Percentiles rank a stretch among this genome's conserved stretches.
These are phyloP conservation scores for Colletotrichum somersetense DNA, from an alignment of 2,329 filamentous ascomycete genomes.

Conservation along the genomic window DNA sequence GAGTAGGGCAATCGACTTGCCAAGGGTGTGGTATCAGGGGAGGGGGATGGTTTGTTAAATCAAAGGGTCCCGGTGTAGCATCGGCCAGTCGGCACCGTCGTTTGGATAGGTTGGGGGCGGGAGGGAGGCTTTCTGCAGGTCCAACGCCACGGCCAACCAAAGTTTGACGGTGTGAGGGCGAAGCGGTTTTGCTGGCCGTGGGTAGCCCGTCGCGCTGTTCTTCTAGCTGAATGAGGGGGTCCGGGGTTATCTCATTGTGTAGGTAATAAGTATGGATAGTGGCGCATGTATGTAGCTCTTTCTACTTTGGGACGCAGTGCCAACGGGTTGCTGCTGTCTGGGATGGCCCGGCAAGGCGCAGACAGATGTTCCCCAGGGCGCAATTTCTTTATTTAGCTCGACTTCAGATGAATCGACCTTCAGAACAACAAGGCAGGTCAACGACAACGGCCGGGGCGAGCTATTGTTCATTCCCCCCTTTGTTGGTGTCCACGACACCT, in stretches of 20 bases:
- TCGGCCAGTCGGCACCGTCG: constrained; percentile 30
- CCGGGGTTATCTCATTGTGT: not conserved
- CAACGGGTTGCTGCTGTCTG: constrained; percentile 33
- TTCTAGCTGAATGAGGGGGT: constrained; percentile 11
- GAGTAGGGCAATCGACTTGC: constrained; percentile 7
- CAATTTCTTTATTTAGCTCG: constrained; percentile 6
- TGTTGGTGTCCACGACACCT: not conserved
- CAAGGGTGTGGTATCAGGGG: constrained; percentile 32
- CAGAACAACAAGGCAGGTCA: not conserved
- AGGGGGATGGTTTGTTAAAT: constrained; percentile 35
- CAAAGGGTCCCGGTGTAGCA: constrained; percentile 35
- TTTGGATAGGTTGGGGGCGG: constrained; percentile 30
- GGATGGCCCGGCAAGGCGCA: constrained; percentile 29
- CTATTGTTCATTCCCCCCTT: not conserved
- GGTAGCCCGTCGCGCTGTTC: constrained; percentile 12
- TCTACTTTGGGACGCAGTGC: constrained; percentile 23
- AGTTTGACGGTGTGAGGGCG: constrained; percentile 21
- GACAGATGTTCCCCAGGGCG: not conserved
- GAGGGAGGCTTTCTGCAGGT: constrained; percentile 34
- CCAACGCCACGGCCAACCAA: constrained; percentile 33
- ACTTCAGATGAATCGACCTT: constrained; percentile 20
- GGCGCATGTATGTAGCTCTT: not conserved
- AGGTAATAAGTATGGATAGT: not conserved
- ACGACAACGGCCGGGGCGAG: not conserved
- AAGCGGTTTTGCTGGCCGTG: not conserved